Evolutionary conservation across 2,329 filamentous ascomycete genomes (phyloP).

Genomic region (Colletotrichum sp.): DNA sequence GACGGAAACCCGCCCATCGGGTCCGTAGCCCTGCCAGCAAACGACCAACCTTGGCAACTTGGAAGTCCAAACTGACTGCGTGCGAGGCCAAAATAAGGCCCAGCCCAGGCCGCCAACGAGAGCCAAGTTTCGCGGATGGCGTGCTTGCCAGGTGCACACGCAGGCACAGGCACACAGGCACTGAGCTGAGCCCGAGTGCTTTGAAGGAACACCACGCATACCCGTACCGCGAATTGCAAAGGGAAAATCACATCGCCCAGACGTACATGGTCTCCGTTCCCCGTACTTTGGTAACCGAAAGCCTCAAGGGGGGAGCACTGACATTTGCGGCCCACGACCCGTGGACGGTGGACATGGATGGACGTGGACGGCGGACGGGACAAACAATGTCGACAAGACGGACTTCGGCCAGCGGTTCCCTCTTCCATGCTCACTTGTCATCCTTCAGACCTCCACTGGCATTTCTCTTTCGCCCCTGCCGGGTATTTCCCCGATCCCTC

Average conservation of each 20-base stretch:
- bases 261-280: neutral
- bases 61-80: neutral
- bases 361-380: neutral
- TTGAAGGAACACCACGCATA: neutral
- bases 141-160: neutral
- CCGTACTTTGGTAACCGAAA: neutral
- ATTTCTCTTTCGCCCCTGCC: neutral
- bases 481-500: neutral
- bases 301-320: neutral
- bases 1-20: neutral
- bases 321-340: neutral
- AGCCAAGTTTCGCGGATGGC: constrained; percentile 6
- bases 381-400: neutral
- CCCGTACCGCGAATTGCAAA: neutral
- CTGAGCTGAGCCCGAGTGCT: neutral
- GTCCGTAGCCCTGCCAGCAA: neutral
- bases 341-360: neutral
- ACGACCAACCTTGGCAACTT: neutral
- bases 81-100: neutral
- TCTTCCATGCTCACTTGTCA: neutral
- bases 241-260: neutral
- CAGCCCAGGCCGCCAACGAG: neutral
- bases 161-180: neutral
- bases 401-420: neutral
- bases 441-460: neutral